Percentiles rank a stretch among this genome's conserved stretches.
Conservation (phyloP, 164 flowering plant species). For the Santalum album region DNA sequence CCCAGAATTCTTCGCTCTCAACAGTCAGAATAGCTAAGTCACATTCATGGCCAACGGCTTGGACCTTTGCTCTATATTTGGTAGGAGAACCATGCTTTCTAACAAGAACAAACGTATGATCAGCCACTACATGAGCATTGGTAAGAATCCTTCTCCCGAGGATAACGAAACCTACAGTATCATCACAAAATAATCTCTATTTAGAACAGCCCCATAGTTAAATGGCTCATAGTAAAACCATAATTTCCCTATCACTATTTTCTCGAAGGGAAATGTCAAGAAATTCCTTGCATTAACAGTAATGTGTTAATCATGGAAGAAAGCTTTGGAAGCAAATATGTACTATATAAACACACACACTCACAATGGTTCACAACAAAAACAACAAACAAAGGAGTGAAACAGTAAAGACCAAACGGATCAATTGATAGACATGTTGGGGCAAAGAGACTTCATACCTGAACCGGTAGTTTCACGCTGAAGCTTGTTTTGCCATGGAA, state of each 20-base stretch:
- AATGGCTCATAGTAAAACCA: background rate
- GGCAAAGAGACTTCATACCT: constrained; percentile 25
- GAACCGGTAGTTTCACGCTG: constrained; percentile 89
- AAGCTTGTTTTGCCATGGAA: constrained; percentile 96
- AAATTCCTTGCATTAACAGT: background rate
- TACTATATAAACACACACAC: no score
- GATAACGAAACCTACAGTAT: constrained; percentile 64
- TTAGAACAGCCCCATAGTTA: background rate
- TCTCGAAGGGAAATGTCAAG: background rate
- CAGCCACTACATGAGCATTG: constrained; percentile 95
- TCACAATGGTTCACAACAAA: no score
- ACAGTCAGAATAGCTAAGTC: constrained; percentile 78
- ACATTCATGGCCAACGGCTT: constrained; percentile 92
- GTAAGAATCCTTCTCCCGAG: constrained; percentile 71
- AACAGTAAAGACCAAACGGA: background rate
- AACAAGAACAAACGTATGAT: constrained; percentile 83
- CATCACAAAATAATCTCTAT: background rate
- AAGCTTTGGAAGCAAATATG: no score
- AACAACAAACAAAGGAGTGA: background rate
- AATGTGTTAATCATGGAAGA: no score
- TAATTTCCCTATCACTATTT: background rate
- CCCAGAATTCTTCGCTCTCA: constrained; percentile 82
- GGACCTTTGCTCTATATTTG: constrained; percentile 73
- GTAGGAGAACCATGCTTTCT: constrained; percentile 91
- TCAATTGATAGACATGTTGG: background rate